A percentile compares a stretch with the other conserved stretches of the same genome.
Evolutionary conservation across 164 flowering plant genomes (phyloP).

Genomic region (Tinospora cordifolia): DNA sequence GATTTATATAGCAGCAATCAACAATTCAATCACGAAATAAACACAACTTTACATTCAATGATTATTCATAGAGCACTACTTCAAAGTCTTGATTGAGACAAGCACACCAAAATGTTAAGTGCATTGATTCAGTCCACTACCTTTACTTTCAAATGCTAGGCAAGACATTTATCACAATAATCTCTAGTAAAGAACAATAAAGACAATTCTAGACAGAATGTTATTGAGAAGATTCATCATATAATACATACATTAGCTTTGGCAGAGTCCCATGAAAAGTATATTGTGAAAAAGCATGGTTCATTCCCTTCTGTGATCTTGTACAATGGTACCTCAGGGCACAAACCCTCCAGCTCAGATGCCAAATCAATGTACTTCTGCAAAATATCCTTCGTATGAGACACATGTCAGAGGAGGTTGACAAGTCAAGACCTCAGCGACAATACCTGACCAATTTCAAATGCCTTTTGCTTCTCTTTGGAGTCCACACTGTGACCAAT

Average conservation of each 20-base stretch:
- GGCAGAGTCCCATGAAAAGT: constrained; percentile 86
- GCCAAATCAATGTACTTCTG: constrained; percentile 90
- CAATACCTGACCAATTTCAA: constrained; percentile 86
- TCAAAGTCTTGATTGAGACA: background rate
- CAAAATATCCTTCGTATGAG: constrained; percentile 13
- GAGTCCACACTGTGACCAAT: constrained; percentile 83
- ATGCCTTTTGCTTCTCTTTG: constrained; percentile 80
- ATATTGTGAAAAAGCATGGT: constrained; percentile 91
- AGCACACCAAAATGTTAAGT: background rate
- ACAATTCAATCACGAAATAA: no score
- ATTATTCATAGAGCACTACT: background rate
- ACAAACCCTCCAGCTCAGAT: constrained; percentile 63
- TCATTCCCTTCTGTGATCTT: constrained; percentile 97
- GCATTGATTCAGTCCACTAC: background rate
- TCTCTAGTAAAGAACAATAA: background rate
- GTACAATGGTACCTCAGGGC: constrained; percentile 74
- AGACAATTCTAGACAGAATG: constrained; percentile 5
- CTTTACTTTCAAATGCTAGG: background rate
- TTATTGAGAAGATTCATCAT: background rate
- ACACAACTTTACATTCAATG: background rate
- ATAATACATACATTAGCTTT: constrained; percentile 73
- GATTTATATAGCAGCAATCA: no score
- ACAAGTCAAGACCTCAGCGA: background rate
- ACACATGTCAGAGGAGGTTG: background rate
- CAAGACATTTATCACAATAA: background rate